Percentiles rank a stretch among this genome's conserved stretches.
Evolutionary conservation across 148 eudicot genomes (phyloP).

Genomic region (Pharnaceum exiguum): DNA sequence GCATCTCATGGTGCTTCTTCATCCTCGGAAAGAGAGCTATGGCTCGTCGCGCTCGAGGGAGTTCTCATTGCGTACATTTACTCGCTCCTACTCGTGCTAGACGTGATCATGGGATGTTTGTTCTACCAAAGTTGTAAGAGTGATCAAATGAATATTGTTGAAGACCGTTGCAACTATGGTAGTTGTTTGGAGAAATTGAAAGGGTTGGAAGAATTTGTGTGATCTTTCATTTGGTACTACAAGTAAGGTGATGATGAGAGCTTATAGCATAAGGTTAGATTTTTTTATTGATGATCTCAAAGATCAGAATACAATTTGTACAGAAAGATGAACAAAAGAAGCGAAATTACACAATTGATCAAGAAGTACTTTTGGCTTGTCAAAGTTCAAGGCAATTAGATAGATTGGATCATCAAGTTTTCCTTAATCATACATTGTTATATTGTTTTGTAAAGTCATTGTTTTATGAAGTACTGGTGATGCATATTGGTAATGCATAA

Average conservation of each 20-base stretch:
- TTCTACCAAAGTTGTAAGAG: conserved; percentile 50
- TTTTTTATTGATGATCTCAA: background rate
- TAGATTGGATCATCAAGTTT: background rate
- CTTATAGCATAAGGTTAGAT: conserved; percentile 10
- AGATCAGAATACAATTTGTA: too few relatives aligned
- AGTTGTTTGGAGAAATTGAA: conserved; percentile 15
- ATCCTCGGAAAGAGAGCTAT: background rate
- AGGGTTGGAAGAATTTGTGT: conserved; percentile 21
- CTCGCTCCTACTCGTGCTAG: conserved; percentile 48
- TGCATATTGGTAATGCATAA: background rate
- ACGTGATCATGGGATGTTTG: conserved; percentile 43
- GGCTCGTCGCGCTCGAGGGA: conserved; percentile 45
- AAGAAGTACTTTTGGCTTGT: too few relatives aligned
- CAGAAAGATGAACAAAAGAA: too few relatives aligned
- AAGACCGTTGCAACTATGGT: background rate
- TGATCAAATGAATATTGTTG: conserved; percentile 5
- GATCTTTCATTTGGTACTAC: background rate
- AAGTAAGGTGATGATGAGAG: background rate
- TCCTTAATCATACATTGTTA: too few relatives aligned
- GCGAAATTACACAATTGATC: too few relatives aligned
- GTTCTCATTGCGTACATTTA: conserved; percentile 60
- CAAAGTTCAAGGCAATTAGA: background rate
- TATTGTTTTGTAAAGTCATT: background rate
- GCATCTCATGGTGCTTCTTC: background rate
- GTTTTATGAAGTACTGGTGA: too few relatives aligned